Percentiles rank a stretch among this genome's conserved stretches.
phyloP scores from a whole-genome alignment of 2,329 filamentous ascomycete species.

The Neurospora sp. region DNA sequence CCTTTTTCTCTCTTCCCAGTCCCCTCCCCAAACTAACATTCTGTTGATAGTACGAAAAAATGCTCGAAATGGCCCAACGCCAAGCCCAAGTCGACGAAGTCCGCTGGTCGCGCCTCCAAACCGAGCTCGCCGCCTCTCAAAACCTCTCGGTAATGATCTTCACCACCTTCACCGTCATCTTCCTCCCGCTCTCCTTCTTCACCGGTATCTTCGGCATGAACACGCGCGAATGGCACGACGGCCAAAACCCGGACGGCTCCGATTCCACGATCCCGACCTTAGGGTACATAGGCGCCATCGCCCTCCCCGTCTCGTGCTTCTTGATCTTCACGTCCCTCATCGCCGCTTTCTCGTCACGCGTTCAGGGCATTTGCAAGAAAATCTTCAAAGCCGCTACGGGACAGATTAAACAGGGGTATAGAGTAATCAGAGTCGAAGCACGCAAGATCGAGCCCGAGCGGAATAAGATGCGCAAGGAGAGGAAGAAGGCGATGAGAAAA shows the following conservation, averaged over 20 bases:
- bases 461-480: slow-evolving; percentile 17
- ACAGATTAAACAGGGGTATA: slow-evolving; percentile 6
- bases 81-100: slow-evolving; percentile 59
- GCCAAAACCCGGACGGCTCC: slow-evolving; percentile 2
- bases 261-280: slow-evolving; percentile 29
- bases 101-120: slow-evolving; percentile 50
- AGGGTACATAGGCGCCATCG: slow-evolving; percentile 35
- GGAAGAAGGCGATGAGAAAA: slow-evolving; percentile 14
- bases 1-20: slow-evolving; percentile 9
- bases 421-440: slow-evolving; percentile 1
- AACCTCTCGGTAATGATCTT: slow-evolving; percentile 57
- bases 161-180: slow-evolving; percentile 53
- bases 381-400: slow-evolving; percentile 15
- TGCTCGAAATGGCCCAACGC: slow-evolving; percentile 57
- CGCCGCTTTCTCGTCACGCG: slow-evolving; percentile 43
- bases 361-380: slow-evolving; percentile 23
- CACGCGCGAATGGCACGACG: slow-evolving; percentile 47
- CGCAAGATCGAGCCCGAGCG: slow-evolving; percentile 20
- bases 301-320: slow-evolving; percentile 36
- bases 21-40: too few species aligned
- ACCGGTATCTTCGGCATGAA: slow-evolving; percentile 58
- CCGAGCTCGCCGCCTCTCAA: slow-evolving; percentile 51
- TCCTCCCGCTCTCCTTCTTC: slow-evolving; percentile 55
- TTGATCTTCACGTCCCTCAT: slow-evolving; percentile 42
- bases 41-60: slow-evolving; percentile 41